These are phyloP conservation scores for Microdochium nivale DNA, from an alignment of 2,329 filamentous ascomycete genomes.

Conservation along the genomic window DNA sequence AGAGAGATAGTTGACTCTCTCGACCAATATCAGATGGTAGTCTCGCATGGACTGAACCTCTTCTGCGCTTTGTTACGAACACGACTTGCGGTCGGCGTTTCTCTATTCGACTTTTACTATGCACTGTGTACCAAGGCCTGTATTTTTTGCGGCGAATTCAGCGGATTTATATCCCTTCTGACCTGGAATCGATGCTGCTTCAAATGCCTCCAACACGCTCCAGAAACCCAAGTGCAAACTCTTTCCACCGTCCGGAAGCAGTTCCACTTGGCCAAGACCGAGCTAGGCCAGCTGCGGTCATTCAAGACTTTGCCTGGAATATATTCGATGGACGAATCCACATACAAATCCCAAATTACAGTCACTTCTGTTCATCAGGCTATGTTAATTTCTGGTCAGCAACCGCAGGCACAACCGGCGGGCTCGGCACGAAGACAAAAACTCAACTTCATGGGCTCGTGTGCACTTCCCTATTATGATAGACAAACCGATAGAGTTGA, in stretches of 20 bases:
- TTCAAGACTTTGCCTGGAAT: slow-evolving; percentile 21
- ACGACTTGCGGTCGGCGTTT: slow-evolving; percentile 11
- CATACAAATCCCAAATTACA: slow-evolving; percentile 14
- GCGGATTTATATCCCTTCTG: slow-evolving; percentile 15
- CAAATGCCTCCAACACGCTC: slow-evolving; percentile 12
- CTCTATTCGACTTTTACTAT: slow-evolving; percentile 13
- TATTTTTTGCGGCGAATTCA: slow-evolving; percentile 2
- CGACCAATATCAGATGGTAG: slow-evolving; percentile 9
- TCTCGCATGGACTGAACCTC: slow-evolving; percentile 14
- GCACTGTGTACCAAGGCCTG: slow-evolving; percentile 17
- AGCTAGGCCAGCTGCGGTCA: slow-evolving; percentile 8
- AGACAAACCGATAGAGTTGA: too few relatives aligned
- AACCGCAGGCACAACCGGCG: too few relatives aligned
- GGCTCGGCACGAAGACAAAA: too few relatives aligned
- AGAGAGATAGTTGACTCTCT: slow-evolving; percentile 12
- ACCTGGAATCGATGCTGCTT: slow-evolving; percentile 20
- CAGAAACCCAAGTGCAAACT: slow-evolving; percentile 12
- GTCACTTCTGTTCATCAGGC: too few relatives aligned
- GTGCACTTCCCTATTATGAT: too few relatives aligned
- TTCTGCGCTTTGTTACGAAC: slow-evolving; percentile 21
- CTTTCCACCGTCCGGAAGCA: slow-evolving; percentile 9
- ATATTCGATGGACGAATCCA: slow-evolving; percentile 20
- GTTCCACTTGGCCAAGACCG: slow-evolving; percentile 10
- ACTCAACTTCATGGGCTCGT: too few relatives aligned
- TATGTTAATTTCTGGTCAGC: too few relatives aligned